Percentiles rank a stretch among this genome's conserved stretches.
Evolutionary conservation across 805 yeast species (phyloP).

Genomic region (Candida lessepsii): DNA sequence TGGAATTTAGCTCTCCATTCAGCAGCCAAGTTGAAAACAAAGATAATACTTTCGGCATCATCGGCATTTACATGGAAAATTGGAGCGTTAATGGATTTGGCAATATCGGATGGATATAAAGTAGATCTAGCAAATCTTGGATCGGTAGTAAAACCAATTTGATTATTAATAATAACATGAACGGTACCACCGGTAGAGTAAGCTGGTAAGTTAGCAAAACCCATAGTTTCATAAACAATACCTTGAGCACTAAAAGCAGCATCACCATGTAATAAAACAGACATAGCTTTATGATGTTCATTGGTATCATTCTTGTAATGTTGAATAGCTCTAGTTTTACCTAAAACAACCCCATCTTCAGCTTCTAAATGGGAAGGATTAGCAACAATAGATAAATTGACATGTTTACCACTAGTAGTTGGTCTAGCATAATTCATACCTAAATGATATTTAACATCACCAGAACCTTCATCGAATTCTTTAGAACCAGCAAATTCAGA

Average conservation of each 20-base stretch:
- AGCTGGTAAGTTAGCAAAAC: constrained; percentile 87
- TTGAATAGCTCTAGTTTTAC: constrained; percentile 95
- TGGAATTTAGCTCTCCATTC: constrained; percentile 98
- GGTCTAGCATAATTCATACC: constrained; percentile 99
- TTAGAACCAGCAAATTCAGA: constrained; percentile 92
- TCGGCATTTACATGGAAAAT: constrained; percentile 99
- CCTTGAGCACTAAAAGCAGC: constrained; percentile 99
- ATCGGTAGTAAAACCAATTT: constrained; percentile 99
- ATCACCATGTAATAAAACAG: constrained; percentile 95
- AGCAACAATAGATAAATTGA: constrained; percentile 93
- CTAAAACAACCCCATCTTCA: constrained; percentile 97
- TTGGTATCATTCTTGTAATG: constrained; percentile 88
- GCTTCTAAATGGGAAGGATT: constrained; percentile 99
- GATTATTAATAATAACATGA: constrained; percentile 95
- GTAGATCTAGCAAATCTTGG: constrained; percentile 98
- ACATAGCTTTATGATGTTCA: constrained; percentile 80
- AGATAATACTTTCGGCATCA: constrained; percentile 91
- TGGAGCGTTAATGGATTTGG: constrained; percentile 95
- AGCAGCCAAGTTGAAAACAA: constrained; percentile 93
- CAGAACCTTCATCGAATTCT: constrained; percentile 92
- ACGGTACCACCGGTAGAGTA: constrained; percentile 98
- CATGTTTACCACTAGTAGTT: constrained; percentile 96
- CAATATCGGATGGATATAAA: constrained; percentile 96
- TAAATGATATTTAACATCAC: constrained; percentile 98
- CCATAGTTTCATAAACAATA: constrained; percentile 98